Conservation (phyloP, 345 rosid genomes). For the Populus davidiana region DNA sequence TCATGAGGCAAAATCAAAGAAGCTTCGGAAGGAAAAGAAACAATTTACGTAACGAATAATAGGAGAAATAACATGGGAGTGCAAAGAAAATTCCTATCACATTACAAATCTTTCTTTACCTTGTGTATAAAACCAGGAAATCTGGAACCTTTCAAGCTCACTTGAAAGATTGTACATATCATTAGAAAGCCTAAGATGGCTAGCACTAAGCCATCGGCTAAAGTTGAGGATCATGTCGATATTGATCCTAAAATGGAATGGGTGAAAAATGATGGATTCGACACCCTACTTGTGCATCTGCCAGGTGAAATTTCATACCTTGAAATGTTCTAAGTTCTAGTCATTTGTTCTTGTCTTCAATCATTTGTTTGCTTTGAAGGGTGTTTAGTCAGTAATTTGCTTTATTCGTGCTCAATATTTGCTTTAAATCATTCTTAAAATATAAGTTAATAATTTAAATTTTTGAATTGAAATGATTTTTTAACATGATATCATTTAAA, state of each 20-base stretch:
- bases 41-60: not conserved
- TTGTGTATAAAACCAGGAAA: not conserved
- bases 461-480: no score
- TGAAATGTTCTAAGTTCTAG: not conserved
- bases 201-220: not conserved
- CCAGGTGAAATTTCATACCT: slow-evolving; percentile 23
- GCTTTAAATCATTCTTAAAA: no score
- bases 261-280: slow-evolving; percentile 26
- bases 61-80: not conserved
- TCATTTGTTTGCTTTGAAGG: not conserved
- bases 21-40: not conserved
- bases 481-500: no score
- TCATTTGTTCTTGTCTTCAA: not conserved
- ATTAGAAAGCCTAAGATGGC: not conserved
- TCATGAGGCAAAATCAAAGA: not conserved
- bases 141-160: not conserved
- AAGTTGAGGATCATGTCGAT: slow-evolving; percentile 15
- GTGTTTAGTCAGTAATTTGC: not conserved
- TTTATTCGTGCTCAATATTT: not conserved
- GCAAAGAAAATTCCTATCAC: not conserved
- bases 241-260: slow-evolving; percentile 33
- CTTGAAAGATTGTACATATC: not conserved
- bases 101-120: not conserved
- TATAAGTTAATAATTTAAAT: no score
- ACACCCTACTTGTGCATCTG: slow-evolving; percentile 29